phyloP scores from a whole-genome alignment of 306 rosid species.

The Dicorynia guianensis region DNA sequence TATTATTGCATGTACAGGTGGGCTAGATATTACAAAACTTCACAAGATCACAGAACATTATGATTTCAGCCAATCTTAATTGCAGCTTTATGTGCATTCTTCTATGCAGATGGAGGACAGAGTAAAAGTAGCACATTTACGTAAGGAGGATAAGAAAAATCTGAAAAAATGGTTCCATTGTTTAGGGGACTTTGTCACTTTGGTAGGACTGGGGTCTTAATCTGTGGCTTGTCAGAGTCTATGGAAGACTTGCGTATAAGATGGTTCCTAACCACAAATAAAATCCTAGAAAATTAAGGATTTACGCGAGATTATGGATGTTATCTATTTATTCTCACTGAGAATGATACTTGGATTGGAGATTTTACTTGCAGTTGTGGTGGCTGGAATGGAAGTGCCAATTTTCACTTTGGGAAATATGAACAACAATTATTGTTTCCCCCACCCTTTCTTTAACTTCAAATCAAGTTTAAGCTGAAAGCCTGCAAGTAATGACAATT shows the following conservation, averaged over 20 bases:
- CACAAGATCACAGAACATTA: constrained; percentile 1
- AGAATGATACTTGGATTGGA: too few relatives aligned
- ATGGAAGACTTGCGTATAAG: too few relatives aligned
- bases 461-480: not conserved
- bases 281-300: too few relatives aligned
- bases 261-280: too few relatives aligned
- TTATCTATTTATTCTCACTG: too few relatives aligned
- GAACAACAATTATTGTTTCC: constrained; percentile 13
- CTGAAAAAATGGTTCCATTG: not conserved
- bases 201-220: too few relatives aligned
- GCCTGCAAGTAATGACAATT: not conserved
- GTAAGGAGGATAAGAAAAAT: constrained; percentile 9
- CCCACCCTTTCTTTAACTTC: not conserved
- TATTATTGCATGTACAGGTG: too few relatives aligned
- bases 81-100: constrained; percentile 10
- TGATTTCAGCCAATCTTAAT: constrained; percentile 1
- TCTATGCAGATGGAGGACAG: not conserved
- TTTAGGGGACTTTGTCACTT: constrained; percentile 2
- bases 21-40: too few relatives aligned
- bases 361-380: not conserved
- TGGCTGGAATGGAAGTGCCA: not conserved
- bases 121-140: not conserved
- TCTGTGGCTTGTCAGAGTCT: not conserved
- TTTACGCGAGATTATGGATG: too few relatives aligned
- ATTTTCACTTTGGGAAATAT: constrained; percentile 12